Evolutionary conservation across 1,284 basidiomycete genomes (phyloP).

Genomic region (Austropuccinia psidii): DNA sequence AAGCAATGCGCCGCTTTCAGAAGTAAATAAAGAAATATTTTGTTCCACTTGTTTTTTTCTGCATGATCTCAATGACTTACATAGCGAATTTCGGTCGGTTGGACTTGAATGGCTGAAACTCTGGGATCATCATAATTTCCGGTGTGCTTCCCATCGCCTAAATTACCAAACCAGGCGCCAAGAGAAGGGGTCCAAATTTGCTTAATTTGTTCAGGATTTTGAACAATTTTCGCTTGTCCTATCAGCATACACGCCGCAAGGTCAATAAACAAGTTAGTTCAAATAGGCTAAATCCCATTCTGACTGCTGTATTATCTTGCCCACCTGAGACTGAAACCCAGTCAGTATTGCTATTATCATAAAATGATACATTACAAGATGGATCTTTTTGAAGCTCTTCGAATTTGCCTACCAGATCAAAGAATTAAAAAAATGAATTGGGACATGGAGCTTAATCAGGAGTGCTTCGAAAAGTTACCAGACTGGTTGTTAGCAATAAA

Average conservation of each 20-base stretch:
- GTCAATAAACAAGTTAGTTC: not conserved
- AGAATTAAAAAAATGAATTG: not conserved
- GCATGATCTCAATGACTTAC: too few relatives aligned
- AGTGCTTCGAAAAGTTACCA: slow-evolving; percentile 55
- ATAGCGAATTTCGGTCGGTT: slow-evolving; percentile 59
- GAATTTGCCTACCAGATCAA: slow-evolving; percentile 8
- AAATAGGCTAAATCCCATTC: not conserved
- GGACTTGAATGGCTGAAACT: slow-evolving; percentile 68
- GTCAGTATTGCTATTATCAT: slow-evolving; percentile 62
- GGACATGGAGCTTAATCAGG: not conserved
- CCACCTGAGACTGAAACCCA: slow-evolving; percentile 78
- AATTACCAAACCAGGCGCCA: slow-evolving; percentile 74
- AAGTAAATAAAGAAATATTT: not conserved
- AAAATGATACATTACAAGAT: slow-evolving; percentile 72
- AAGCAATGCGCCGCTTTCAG: slow-evolving; percentile 52
- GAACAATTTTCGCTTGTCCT: slow-evolving; percentile 51
- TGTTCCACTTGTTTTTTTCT: too few relatives aligned
- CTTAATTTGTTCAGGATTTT: slow-evolving; percentile 61
- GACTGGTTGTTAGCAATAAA: slow-evolving; percentile 72
- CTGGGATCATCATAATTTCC: slow-evolving; percentile 73
- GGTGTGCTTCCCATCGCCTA: slow-evolving; percentile 76
- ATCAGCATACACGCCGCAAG: too few relatives aligned
- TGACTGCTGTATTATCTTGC: not conserved
- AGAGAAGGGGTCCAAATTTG: slow-evolving; percentile 62
- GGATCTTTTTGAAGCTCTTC: slow-evolving; percentile 50